phyloP scores from a whole-genome alignment of 164 flowering plant species.

The Amborella trichopoda region DNA sequence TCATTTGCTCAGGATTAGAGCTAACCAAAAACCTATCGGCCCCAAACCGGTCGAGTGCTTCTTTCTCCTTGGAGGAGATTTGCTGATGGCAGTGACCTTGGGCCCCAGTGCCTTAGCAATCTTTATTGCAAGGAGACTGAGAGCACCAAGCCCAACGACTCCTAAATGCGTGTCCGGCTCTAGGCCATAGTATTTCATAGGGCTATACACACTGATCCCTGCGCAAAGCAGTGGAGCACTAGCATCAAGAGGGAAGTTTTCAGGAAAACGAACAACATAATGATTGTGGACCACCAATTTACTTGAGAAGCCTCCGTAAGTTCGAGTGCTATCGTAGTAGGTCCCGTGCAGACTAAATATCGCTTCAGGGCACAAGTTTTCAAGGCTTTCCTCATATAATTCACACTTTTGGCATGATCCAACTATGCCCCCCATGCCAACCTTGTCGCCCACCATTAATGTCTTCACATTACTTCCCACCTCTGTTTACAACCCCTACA shows the following conservation, averaged over 20 bases:
- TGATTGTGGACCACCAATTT: constrained; percentile 55
- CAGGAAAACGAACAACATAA: constrained; percentile 54
- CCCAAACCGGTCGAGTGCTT: constrained; percentile 49
- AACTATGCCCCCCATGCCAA: constrained; percentile 54
- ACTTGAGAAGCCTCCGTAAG: constrained; percentile 76
- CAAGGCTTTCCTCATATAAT: constrained; percentile 30
- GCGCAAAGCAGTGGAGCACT: constrained; percentile 70
- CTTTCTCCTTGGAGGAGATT: constrained; percentile 56
- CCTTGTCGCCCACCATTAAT: constrained; percentile 53
- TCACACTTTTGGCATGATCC: constrained; percentile 55
- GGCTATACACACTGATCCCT: constrained; percentile 58
- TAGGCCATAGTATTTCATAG: constrained; percentile 42
- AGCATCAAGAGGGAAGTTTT: constrained; percentile 46
- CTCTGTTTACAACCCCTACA: constrained; percentile 38
- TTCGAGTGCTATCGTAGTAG: constrained; percentile 76
- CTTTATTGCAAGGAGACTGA: constrained; percentile 70
- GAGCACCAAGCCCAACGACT: constrained; percentile 68
- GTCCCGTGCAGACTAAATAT: constrained; percentile 48
- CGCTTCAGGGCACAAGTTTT: constrained; percentile 47
- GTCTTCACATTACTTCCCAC: constrained; percentile 40
- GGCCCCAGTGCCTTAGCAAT: constrained; percentile 68
- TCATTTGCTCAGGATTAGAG: constrained; percentile 38
- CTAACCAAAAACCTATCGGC: constrained; percentile 62
- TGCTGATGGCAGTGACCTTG: constrained; percentile 76
- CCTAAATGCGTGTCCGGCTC: constrained; percentile 47